Evolutionary conservation across 495 filamentous ascomycete genomes (phyloP), one percentile per base, ranked within the genome.

Genomic region (Annulohypoxylon stygium): DNA sequence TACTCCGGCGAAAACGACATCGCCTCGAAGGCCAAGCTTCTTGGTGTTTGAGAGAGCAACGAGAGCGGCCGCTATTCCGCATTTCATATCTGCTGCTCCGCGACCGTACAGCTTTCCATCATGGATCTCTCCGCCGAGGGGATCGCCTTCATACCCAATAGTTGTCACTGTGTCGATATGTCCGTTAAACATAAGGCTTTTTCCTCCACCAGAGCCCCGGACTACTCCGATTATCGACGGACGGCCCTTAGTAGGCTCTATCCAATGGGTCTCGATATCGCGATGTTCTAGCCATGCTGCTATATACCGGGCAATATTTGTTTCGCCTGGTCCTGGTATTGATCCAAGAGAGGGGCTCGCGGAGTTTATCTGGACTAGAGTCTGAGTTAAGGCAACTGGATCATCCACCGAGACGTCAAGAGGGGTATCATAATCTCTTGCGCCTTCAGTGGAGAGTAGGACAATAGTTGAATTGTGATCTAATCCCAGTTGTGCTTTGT

Each of bases 1-100:
- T 37, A 57, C 53, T 30, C 53, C 53, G n/a, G 53, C 53, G 33
- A 57, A 57, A 30, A 57, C 53, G n/a, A 57, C 53, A 18, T 57
- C 53, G 10, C 53, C 53, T 9, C 53, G 53, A 33, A 57, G 53
- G 11, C 14, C 30, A 37, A 57, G 30, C 14, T 34, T 25, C 16
- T 57, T 57, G 6, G 53, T 9, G 33, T 37, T 57, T 11, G 33
- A 30, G 4, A 57, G 53, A 37, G 53, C 53, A 6, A 37, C 6
- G 6, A 57, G 30, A 0, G 53, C 53, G 2, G 53, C 53, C 5
- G 30, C 30, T 36, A 57, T 30, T 33, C 53, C 53, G 30, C 53
- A 57, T 36, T 57, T 57, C 53, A 57, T 57, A 8, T 57, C 53
- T 16, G 53, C 53, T 30, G 53, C 25, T 36, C 53, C 53, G 14